Base-by-base conservation (phyloP, 2,329 filamentous ascomycete genomes). In the Alternaria viburni region DNA sequence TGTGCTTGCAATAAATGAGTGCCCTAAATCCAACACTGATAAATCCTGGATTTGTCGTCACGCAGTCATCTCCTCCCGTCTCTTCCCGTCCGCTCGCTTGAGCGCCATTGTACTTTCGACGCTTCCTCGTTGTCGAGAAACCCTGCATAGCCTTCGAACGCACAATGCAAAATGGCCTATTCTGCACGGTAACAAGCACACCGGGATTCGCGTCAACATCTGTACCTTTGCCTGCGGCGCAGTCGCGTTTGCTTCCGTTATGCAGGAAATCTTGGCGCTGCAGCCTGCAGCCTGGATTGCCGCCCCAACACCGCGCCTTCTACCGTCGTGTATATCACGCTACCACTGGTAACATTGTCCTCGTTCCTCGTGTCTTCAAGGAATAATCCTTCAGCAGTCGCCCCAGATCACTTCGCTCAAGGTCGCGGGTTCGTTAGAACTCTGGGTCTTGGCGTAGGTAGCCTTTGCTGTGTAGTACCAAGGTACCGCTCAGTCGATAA, bases 201-300 rank as follows among this genome's bases (percentile, higher is more conserved):
- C 21, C 19, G 19, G 19, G 19, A 23, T 46, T 41, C 36, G 13
- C 44, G 19, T 46, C 19, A 15, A 46, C 4, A 23, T 23, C 19
- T 46, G 19, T 23, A 23, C 44, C 44, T 46, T 25, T 6, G 12
- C 19, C 44, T 25, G 19, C 44, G 44, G 44, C 44, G 44, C 19
- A 43, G 12, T 44, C 12, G 11, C 54, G 15, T 19, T 28, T 26
- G 26, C 43, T 11, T 45, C 50, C 30, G 36, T 41, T n/a, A 17
- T 41, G 36, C n/a, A 41, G 36, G n/a, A 58, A 43, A 17, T n/a
- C 60, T 54, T 59, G 47, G 60, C 54, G 25, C 12, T 54, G 60
- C 28, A 49, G 54, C 47, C 19, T 54, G 23, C 21, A 49, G 54
- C 47, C 19, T 47, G 23, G 8, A 28, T 28, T 6, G 8, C 26